phyloP scores from a whole-genome alignment of 2,329 filamentous ascomycete species.

The Sporothrix brunneoviolacea region DNA sequence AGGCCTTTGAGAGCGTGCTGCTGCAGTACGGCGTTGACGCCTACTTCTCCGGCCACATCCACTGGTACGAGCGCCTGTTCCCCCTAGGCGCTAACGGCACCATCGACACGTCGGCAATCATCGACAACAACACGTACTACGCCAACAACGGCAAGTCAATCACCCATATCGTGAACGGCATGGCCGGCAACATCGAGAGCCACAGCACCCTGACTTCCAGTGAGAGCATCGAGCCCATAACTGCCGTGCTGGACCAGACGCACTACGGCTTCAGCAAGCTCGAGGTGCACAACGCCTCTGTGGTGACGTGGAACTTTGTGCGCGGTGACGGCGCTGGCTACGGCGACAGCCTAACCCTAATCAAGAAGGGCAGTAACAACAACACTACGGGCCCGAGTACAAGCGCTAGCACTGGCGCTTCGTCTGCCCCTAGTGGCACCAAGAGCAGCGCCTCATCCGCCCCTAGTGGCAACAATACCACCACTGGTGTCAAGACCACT shows the following conservation, averaged over 20 bases:
- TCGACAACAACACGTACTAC: slow-evolving; percentile 42
- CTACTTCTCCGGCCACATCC: slow-evolving; percentile 31
- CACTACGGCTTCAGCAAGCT: slow-evolving; percentile 45
- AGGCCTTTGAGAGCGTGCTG: slow-evolving; percentile 39
- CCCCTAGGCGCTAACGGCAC: slow-evolving; percentile 17
- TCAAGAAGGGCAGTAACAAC: slow-evolving; percentile 17
- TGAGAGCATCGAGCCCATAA: slow-evolving; percentile 33
- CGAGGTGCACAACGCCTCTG: slow-evolving; percentile 25
- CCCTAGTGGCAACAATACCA: neutral
- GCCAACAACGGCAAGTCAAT: slow-evolving; percentile 42
- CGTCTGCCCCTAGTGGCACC: neutral
- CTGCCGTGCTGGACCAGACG: slow-evolving; percentile 36
- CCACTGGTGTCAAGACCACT: neutral
- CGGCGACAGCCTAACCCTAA: slow-evolving; percentile 30
- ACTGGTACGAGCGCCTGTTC: slow-evolving; percentile 21
- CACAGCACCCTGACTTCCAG: slow-evolving; percentile 34
- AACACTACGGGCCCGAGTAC: too few species aligned
- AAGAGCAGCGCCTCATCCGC: neutral
- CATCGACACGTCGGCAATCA: slow-evolving; percentile 34
- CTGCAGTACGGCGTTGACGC: slow-evolving; percentile 39
- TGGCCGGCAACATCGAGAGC: slow-evolving; percentile 46
- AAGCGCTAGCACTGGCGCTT: neutral
- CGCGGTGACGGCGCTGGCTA: slow-evolving; percentile 33
- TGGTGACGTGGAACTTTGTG: slow-evolving; percentile 28
- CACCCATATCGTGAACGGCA: slow-evolving; percentile 46